Conservation (phyloP, 306 rosid genomes). For the Sechiopsis laciniata region DNA sequence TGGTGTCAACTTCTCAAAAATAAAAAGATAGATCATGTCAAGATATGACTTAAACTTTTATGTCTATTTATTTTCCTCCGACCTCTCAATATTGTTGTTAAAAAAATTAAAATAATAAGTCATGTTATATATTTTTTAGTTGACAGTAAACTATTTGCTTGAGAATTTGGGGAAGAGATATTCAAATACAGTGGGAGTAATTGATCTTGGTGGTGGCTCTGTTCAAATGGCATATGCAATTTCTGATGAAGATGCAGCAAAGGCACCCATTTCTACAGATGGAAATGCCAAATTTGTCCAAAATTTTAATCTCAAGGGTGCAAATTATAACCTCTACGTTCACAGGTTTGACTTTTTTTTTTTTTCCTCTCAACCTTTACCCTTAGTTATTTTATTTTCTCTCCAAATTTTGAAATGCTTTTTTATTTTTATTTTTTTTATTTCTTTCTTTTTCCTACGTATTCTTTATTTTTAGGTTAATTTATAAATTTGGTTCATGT, state of each 20-base stretch:
- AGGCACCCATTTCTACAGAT: slow-evolving; percentile 27
- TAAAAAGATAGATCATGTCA: no score
- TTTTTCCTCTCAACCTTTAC: background rate
- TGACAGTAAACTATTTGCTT: slow-evolving; percentile 24
- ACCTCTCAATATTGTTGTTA: no score
- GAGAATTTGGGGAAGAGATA: slow-evolving; percentile 76
- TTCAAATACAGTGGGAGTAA: slow-evolving; percentile 75
- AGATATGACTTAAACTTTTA: no score
- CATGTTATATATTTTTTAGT: background rate
- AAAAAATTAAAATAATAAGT: no score
- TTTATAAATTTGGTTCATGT: no score
- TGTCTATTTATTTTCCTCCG: no score
- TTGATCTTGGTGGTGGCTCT: slow-evolving; percentile 99
- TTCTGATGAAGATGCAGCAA: slow-evolving; percentile 48
- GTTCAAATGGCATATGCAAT: slow-evolving; percentile 98
- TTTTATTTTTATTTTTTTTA: no score
- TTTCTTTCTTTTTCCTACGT: background rate
- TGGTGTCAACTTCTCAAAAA: no score
- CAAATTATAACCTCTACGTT: slow-evolving; percentile 71
- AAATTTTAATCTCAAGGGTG: slow-evolving; percentile 67
- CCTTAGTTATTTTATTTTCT: background rate
- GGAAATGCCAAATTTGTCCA: slow-evolving; percentile 62
- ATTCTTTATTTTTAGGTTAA: background rate
- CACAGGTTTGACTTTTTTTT: slow-evolving; percentile 54
- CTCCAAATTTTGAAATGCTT: background rate